Conservation (phyloP, 2,329 filamentous ascomycete species). For the Hypoxylon sp. region DNA sequence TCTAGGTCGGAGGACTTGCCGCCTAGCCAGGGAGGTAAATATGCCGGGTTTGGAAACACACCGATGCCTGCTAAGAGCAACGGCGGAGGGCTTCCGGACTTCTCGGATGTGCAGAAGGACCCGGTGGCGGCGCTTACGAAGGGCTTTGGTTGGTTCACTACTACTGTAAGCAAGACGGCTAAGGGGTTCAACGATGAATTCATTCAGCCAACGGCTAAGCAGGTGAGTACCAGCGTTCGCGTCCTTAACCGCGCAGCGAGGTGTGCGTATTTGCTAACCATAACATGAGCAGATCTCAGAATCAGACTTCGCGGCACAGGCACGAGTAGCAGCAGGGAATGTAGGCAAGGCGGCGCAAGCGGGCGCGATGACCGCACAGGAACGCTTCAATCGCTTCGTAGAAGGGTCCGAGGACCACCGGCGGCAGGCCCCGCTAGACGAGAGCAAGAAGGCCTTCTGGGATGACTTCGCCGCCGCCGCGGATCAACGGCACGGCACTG, state of each 20-base stretch:
- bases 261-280: slow-evolving; percentile 22
- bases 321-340: slow-evolving; percentile 73
- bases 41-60: slow-evolving; percentile 88
- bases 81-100: slow-evolving; percentile 69
- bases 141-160: slow-evolving; percentile 94
- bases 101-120: slow-evolving; percentile 94
- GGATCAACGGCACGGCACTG: slow-evolving; percentile 64
- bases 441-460: slow-evolving; percentile 89
- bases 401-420: slow-evolving; percentile 72
- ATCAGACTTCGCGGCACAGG: slow-evolving; percentile 80
- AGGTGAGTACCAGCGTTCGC: slow-evolving; percentile 67
- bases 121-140: slow-evolving; percentile 90
- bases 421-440: slow-evolving; percentile 64
- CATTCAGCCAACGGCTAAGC: slow-evolving; percentile 92
- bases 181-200: slow-evolving; percentile 92
- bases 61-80: slow-evolving; percentile 67
- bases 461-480: slow-evolving; percentile 85
- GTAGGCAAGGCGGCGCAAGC: slow-evolving; percentile 76
- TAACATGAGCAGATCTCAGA: slow-evolving; percentile 75
- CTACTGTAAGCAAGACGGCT: slow-evolving; percentile 88
- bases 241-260: slow-evolving; percentile 1
- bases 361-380: slow-evolving; percentile 81
- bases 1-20: slow-evolving; percentile 79
- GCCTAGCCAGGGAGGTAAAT: slow-evolving; percentile 94
- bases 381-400: slow-evolving; percentile 88